Base-by-base conservation (phyloP, 2,329 filamentous ascomycete species). In the Colletotrichum salicis region DNA sequence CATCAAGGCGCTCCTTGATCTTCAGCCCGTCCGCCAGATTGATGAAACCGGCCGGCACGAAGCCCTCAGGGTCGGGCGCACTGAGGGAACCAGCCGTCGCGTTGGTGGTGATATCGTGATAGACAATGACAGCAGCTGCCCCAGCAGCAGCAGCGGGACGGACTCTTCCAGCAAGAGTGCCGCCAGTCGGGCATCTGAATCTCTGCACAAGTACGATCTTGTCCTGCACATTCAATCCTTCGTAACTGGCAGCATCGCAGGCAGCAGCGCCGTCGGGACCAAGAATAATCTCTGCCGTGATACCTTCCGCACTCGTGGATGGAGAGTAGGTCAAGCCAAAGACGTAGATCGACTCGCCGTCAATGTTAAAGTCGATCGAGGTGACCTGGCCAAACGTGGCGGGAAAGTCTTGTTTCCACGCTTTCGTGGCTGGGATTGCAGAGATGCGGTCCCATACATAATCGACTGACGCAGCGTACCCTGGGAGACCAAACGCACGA, bases 381-480 rank as follows among this genome's bases (percentile, higher is more conserved):
- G 51, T 45, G 61, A 73, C 71, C 19, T 73, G 64, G 13, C 73
- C 73, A 33, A 74, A 74, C 15, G 54, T 72, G 4, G 84, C 85
- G 0, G 84, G 81, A 72, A 88, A 87, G 65, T 86, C 82, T 63
- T 87, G 85, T 52, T 82, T 84, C 77, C 78, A 79, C 1, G 73
- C 67, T 13, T 71, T 76, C 64, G 77, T 77, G 6, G 77, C 77
- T 19, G 76, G 70, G n/a, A 79, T 73, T 8, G 75, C 77, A 2
- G 75, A 78, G 12, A 79, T 64, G n/a, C 78, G 76, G 27, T 69
- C 67, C 60, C 76, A 78, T 45, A 80, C 77, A 41, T 69, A 80
- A 51, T 82, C 81, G 0, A 77, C 75, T 1, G 81, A 82, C 37
- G 80, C 86, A 10, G 61, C 74, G n/a, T 80, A 80, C 22, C 78